Evolutionary conservation across 2,329 filamentous ascomycete species (phyloP).

Genomic region (Botrytis aclada): DNA sequence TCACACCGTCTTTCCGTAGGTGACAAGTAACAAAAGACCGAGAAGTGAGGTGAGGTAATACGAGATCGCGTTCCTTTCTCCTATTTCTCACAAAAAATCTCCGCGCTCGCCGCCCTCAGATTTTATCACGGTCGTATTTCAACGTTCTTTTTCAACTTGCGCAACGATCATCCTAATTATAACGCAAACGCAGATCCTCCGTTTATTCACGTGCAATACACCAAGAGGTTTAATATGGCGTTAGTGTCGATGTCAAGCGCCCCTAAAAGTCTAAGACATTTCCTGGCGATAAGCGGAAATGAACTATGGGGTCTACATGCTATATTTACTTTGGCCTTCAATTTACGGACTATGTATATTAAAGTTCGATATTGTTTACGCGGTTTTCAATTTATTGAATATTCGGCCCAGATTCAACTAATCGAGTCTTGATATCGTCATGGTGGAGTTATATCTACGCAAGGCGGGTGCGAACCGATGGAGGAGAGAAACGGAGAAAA

Average conservation of each 20-base stretch:
- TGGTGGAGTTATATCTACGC: not conserved
- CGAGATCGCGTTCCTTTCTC: conserved; percentile 3
- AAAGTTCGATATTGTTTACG: not conserved
- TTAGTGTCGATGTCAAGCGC: conserved; percentile 3
- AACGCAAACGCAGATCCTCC: not conserved
- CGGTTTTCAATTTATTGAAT: conserved; percentile 6
- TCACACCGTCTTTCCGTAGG: conserved; percentile 16
- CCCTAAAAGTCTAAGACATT: not conserved
- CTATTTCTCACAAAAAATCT: not conserved
- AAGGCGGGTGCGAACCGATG: not conserved
- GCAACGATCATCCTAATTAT: conserved; percentile 6
- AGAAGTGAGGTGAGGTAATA: not conserved
- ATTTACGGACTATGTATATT: not conserved
- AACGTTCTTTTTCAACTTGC: not conserved
- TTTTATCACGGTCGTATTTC: not conserved
- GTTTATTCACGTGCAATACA: not conserved
- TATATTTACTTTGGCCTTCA: not conserved
- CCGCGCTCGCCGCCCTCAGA: not conserved
- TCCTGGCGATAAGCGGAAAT: conserved; percentile 14
- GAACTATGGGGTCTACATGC: not conserved
- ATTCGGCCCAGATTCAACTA: not conserved
- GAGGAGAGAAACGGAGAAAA: not conserved
- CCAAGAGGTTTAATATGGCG: not conserved
- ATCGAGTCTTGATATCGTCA: not conserved
- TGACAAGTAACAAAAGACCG: not conserved